Base-by-base conservation (phyloP, 805 yeast species). In the Metschnikowia proteae region DNA sequence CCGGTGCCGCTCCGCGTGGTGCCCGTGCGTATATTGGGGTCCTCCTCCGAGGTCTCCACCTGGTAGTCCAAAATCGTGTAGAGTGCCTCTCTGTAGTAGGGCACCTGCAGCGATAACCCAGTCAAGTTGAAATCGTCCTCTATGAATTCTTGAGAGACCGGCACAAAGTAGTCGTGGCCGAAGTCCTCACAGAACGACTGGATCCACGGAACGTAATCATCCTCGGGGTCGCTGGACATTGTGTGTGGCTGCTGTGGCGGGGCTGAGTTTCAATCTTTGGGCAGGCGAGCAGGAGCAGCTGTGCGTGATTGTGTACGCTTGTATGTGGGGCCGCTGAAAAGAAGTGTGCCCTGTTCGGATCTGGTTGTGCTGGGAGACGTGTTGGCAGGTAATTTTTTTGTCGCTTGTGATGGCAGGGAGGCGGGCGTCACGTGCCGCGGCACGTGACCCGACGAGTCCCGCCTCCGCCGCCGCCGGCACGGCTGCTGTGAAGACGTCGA, bases 61-160 rank as follows among this genome's bases (percentile, higher is more conserved):
- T 87, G 97, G 54, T 89, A 78, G 66, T 92, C 99, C 54, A 92
- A 73, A 51, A 94, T 88, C 58, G 92, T 78, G 67, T 92, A 97
- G 53, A 92, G 71, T 1, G 98, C 96, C 62, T 90, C 96, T 60
- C 92, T 74, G 66, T 91, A 94, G 63, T 84, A 88, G 3, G 97
- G 96, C 7, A 94, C 96, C 50, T 87, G 82, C 55, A 84, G 79
- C 30, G 86, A 77, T 45, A 94, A 75, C 1, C 98, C 97, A 1
- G 98, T 91, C 60, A 94, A 76, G 64, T 94, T 94, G 76, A 94
- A 94, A 57, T 94, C 98, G 67, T 94, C 99, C 60, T 91, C 97
- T 52, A 94, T 88, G 66, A 90, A 94, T 43, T 89, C 97, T 42
- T 87, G 89, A 1, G 90, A 78, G 5, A 94, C 96, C 58, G 91